Percentiles rank a stretch among this genome's conserved stretches.
These are phyloP conservation scores for Falciphora oryzae DNA, from an alignment of 2,329 filamentous ascomycete species.

Conservation along the genomic window DNA sequence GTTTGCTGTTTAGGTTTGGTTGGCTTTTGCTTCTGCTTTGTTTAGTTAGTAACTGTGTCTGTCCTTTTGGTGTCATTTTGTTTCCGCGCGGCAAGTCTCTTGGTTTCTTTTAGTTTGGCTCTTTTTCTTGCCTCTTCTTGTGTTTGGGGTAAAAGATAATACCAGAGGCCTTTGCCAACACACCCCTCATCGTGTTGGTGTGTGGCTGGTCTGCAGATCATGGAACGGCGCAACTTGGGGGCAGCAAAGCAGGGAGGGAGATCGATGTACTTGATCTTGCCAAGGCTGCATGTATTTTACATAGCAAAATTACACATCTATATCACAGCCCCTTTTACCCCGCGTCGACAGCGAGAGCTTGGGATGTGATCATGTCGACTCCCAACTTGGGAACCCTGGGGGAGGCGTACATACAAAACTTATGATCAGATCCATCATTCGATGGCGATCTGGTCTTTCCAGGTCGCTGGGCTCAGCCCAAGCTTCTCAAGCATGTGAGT, in stretches of 20 bases:
- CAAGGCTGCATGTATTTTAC: constrained; percentile 9
- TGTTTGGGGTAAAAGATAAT: not conserved
- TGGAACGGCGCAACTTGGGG: not conserved
- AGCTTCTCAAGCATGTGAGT: constrained; percentile 76
- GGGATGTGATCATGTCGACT: not conserved
- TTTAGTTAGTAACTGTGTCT: constrained; percentile 13
- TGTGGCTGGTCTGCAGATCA: not conserved
- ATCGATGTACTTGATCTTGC: not conserved
- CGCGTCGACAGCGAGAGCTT: not conserved
- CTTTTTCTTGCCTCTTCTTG: constrained; percentile 11
- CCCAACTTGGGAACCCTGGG: not conserved
- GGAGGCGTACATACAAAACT: constrained; percentile 39
- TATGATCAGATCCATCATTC: constrained; percentile 27
- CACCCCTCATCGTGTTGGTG: not conserved
- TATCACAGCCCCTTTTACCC: not conserved
- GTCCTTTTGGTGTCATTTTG: constrained; percentile 10
- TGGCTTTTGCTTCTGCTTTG: constrained; percentile 7
- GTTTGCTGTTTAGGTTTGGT: constrained; percentile 12
- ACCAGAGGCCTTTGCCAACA: not conserved
- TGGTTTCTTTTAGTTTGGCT: constrained; percentile 14
- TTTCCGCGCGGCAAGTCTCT: constrained; percentile 3
- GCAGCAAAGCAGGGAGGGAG: not conserved
- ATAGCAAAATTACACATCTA: constrained; percentile 10
- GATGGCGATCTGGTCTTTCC: constrained; percentile 81
- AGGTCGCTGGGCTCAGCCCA: constrained; percentile 81